Evolutionary conservation across 306 rosid species (phyloP).

Genomic region (Abrus precatorius): DNA sequence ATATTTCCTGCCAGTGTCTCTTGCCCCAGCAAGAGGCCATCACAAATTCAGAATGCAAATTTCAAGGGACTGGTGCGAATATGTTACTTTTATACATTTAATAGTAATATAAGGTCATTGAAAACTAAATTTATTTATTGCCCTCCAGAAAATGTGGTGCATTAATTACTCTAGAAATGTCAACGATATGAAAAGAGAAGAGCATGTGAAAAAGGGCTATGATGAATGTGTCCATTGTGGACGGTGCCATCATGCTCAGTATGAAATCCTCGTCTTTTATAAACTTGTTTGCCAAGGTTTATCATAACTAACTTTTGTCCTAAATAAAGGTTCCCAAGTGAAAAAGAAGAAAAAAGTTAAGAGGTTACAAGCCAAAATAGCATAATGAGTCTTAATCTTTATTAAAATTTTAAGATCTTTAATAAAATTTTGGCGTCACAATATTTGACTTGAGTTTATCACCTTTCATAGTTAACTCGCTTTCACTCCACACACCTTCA

Average conservation of each 20-base stretch:
- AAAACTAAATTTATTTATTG: constrained; percentile 12
- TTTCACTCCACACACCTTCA: neutral
- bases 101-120: constrained; percentile 9
- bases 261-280: constrained; percentile 35
- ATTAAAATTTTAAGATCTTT: constrained; percentile 6
- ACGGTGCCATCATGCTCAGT: constrained; percentile 53
- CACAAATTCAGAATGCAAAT: constrained; percentile 13
- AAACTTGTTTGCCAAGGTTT: constrained; percentile 51
- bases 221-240: constrained; percentile 57
- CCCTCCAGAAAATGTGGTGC: constrained; percentile 39
- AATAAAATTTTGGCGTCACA: neutral
- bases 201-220: constrained; percentile 57
- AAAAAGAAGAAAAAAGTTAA: constrained; percentile 42
- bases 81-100: constrained; percentile 22
- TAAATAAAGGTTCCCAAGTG: constrained; percentile 7
- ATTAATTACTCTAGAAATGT: constrained; percentile 48
- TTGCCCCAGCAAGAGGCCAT: constrained; percentile 13
- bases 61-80: neutral
- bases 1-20: neutral
- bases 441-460: constrained; percentile 26
- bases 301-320: constrained; percentile 45
- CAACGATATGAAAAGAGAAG: constrained; percentile 54
- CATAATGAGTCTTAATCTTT: constrained; percentile 49
- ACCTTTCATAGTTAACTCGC: neutral
- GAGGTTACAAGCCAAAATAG: constrained; percentile 53